Conservation (phyloP, 2,329 filamentous ascomycete genomes). For the Ophiostoma sp. region DNA sequence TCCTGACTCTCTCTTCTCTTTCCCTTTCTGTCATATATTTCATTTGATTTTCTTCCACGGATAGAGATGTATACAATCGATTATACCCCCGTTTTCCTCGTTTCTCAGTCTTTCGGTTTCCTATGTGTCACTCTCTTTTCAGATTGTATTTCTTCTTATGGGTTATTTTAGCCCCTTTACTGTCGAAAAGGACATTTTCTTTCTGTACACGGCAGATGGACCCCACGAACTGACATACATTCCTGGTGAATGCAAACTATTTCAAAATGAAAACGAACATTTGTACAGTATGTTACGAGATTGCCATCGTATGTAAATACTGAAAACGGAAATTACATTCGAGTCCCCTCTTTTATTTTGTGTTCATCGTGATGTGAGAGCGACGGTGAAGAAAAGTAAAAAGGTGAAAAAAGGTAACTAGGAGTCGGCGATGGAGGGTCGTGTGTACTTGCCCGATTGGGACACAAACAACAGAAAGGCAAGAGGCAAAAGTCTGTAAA, state of each 20-base stretch:
- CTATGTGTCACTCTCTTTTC: background rate
- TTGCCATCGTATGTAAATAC: background rate
- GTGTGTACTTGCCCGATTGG: conserved; percentile 23
- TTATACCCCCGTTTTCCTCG: conserved; percentile 1
- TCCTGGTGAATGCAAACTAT: background rate
- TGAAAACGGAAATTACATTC: background rate
- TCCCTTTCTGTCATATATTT: conserved; percentile 1
- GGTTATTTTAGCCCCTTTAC: background rate
- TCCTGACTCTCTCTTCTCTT: background rate
- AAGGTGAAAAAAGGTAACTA: background rate
- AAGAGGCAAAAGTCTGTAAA: background rate
- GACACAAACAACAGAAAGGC: background rate
- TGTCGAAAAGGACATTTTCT: background rate
- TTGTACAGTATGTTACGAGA: background rate
- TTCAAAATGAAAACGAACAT: background rate
- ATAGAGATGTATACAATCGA: conserved; percentile 17
- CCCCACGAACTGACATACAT: background rate
- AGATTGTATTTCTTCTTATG: background rate
- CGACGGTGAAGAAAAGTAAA: background rate
- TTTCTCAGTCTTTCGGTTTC: background rate
- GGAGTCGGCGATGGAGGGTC: background rate
- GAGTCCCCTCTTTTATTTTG: background rate
- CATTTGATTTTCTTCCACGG: background rate
- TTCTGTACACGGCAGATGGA: too few relatives aligned
- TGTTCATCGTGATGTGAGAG: background rate